Percentiles rank a stretch among this genome's conserved stretches.
Evolutionary conservation across 1,284 basidiomycete genomes (phyloP).

Genomic region (Inonotus hispidus): DNA sequence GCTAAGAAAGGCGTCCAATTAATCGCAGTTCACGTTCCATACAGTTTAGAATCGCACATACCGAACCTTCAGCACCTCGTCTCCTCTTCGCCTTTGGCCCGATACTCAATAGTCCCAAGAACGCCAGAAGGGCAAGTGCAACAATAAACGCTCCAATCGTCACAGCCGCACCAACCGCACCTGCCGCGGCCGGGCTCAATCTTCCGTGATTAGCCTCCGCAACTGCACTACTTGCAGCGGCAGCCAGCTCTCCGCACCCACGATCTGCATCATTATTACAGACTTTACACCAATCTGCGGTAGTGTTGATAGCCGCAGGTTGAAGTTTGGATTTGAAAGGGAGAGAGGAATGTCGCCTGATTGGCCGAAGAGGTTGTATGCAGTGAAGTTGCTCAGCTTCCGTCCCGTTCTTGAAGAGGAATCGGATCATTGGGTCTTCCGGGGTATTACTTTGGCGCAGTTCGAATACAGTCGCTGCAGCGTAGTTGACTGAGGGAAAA

Average conservation of each 20-base stretch:
- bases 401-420: conserved; percentile 58
- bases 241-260: conserved; percentile 45
- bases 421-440: conserved; percentile 38
- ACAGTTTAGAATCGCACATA: not conserved
- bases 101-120: conserved; percentile 42
- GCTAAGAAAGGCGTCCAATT: not conserved
- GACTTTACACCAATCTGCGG: conserved; percentile 51
- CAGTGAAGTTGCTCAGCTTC: conserved; percentile 27
- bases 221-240: conserved; percentile 29
- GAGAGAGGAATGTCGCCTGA: conserved; percentile 49
- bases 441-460: conserved; percentile 28
- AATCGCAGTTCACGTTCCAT: not conserved
- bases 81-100: conserved; percentile 23
- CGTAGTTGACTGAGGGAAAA: conserved; percentile 37
- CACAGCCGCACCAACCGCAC: conserved; percentile 60
- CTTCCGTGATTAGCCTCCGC: conserved; percentile 28
- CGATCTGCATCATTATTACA: conserved; percentile 52
- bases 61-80: not conserved
- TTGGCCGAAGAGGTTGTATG: conserved; percentile 27
- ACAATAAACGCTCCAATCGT: conserved; percentile 40
- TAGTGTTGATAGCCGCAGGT: conserved; percentile 47
- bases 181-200: conserved; percentile 54
- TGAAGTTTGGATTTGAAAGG: conserved; percentile 42
- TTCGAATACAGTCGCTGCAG: conserved; percentile 38
- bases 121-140: conserved; percentile 36